These are phyloP conservation scores for Medicago arabica DNA, from an alignment of 306 rosid genomes.

Conservation along the genomic window DNA sequence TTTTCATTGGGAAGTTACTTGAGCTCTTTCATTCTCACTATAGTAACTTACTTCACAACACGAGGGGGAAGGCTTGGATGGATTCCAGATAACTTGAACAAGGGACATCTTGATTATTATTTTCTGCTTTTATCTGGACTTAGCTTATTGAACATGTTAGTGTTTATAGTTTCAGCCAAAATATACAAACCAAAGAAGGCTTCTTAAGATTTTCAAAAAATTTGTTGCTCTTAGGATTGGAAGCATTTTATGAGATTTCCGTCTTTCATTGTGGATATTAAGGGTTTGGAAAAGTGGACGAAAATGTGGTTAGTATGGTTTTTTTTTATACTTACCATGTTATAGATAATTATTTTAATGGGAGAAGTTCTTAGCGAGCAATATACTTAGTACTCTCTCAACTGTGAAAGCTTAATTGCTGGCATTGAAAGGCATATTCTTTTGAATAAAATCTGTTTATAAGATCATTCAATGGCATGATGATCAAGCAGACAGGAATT, in stretches of 20 bases:
- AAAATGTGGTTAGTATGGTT: too few species aligned
- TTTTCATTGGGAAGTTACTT: slow-evolving; percentile 77
- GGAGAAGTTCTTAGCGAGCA: too few species aligned
- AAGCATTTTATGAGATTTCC: too few species aligned
- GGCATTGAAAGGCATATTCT: slow-evolving; percentile 7
- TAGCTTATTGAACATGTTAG: slow-evolving; percentile 66
- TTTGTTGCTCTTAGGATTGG: too few species aligned
- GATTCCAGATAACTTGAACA: slow-evolving; percentile 69
- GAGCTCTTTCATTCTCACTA: slow-evolving; percentile 75
- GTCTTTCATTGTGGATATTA: too few species aligned
- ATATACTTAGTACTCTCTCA: too few species aligned
- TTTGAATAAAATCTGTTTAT: background rate
- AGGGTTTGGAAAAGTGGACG: too few species aligned
- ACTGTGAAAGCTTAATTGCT: too few species aligned
- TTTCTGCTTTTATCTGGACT: slow-evolving; percentile 88
- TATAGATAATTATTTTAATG: too few species aligned
- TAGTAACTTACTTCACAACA: slow-evolving; percentile 77
- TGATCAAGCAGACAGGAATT: background rate
- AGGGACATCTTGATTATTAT: slow-evolving; percentile 80
- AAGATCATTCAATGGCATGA: background rate
- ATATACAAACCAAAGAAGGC: slow-evolving; percentile 64
- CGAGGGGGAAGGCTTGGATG: slow-evolving; percentile 48
- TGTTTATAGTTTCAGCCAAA: slow-evolving; percentile 55
- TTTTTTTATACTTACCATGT: too few species aligned
- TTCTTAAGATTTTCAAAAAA: background rate